Evolutionary conservation across 202 grass and related monocot species (phyloP).

Genomic region (Setaria viridis): DNA sequence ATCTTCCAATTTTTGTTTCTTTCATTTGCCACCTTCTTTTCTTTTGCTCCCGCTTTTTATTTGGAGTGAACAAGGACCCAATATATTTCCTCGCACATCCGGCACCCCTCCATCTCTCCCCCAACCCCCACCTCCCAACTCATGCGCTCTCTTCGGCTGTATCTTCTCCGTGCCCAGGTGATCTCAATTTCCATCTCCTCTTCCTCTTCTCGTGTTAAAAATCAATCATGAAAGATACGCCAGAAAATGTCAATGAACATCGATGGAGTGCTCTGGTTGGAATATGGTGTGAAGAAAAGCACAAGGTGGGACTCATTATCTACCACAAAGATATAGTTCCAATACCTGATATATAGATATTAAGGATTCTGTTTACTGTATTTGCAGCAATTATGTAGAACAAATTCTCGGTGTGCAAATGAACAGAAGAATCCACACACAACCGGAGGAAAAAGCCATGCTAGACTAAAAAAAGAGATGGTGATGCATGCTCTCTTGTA

Average conservation of each 20-base stretch:
- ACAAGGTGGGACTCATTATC: not conserved
- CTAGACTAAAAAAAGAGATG: not conserved
- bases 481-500: not conserved
- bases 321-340: not conserved
- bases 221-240: not conserved
- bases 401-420: not conserved
- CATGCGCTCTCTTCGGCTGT: no score
- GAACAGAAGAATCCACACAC: slow-evolving; percentile 16
- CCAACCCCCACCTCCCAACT: no score
- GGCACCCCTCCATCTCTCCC: no score
- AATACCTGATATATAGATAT: not conserved
- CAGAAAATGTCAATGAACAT: not conserved
- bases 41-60: no score
- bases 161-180: no score
- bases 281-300: slow-evolving; percentile 6
- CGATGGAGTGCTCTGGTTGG: not conserved
- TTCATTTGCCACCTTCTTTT: no score
- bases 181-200: no score
- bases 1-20: no score
- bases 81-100: no score
- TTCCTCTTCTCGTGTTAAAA: no score
- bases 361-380: not conserved
- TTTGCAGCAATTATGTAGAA: slow-evolving; percentile 9
- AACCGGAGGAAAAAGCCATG: slow-evolving; percentile 7
- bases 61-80: no score